Evolutionary conservation across 768 basidiomycete genomes (phyloP), one percentile per base, ranked within the genome.

Genomic region (Tulasnella sp.): DNA sequence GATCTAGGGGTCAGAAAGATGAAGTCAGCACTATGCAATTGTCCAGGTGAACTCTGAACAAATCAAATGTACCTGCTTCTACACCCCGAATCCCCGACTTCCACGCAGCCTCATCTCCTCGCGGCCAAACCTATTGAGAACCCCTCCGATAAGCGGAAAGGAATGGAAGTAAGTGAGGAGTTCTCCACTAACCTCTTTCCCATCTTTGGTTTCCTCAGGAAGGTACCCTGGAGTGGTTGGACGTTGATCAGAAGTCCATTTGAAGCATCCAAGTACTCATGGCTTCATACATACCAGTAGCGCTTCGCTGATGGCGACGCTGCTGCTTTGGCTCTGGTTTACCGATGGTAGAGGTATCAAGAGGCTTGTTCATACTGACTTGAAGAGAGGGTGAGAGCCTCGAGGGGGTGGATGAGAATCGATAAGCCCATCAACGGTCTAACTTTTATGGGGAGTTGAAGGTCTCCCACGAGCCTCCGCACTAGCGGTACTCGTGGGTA

Each of bases 201-300:
- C 92, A 62, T 78, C 3, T 84, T 87, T 71, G 77, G 93, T 90
- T 62, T 85, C 85, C 79, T 94, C 92, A 4, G 92, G 90, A 3
- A 89, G 80, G 77, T 92, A 93, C 17, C 90, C 92, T 94, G 22
- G 5, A 42, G 22, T n/a, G 62, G 26, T 40, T 5, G 5, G 29
- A 5, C 16, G 37, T 37, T 32, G 36, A 67, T 35, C 19, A 5
- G 29, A 36, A 63, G n/a, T n/a, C n/a, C n/a, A n/a, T n/a, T n/a
- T n/a, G n/a, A n/a, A n/a, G n/a, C n/a, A n/a, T n/a, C n/a, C n/a
- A n/a, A n/a, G n/a, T n/a, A n/a, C n/a, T n/a, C n/a, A 17, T 39
- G 40, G 34, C 32, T 67, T 19, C 62, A 39, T 26, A 6, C 63
- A 68, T 47, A 79, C 80, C 80, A 22, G 80, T 81, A n/a, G 80